Percentiles rank a stretch among this genome's conserved stretches.
phyloP scores from a whole-genome alignment of 75 land plant species.

The Pseudotsuga menziesii region DNA sequence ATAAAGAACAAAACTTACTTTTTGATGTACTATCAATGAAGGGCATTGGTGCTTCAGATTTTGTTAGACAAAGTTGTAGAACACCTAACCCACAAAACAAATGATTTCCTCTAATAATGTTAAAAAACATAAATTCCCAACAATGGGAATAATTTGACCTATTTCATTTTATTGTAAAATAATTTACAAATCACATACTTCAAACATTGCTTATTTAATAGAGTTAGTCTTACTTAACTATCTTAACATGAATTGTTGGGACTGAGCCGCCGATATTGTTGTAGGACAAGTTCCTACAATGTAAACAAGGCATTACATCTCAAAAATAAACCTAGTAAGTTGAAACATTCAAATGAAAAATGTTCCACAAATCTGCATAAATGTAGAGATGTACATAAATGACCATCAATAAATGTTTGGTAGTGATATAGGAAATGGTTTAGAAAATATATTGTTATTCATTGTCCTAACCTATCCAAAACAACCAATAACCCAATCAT shows the following conservation, averaged over 20 bases:
- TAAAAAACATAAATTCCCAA: conserved; percentile 3
- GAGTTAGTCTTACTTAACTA: conserved; percentile 32
- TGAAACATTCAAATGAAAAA: not conserved
- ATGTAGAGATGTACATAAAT: conserved; percentile 28
- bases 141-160: not conserved
- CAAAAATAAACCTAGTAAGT: not conserved
- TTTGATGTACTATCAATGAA: too few relatives aligned
- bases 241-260: conserved; percentile 48
- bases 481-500: too few relatives aligned
- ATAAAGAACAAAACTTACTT: conserved; percentile 27
- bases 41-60: conserved; percentile 38
- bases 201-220: not conserved
- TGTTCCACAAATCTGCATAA: not conserved
- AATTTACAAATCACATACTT: not conserved
- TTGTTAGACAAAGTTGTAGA: conserved; percentile 58
- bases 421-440: conserved; percentile 34
- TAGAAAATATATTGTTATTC: conserved; percentile 51
- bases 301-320: not conserved
- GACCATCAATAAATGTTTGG: conserved; percentile 27
- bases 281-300: too few relatives aligned
- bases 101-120: conserved; percentile 55
- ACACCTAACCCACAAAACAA: conserved; percentile 49
- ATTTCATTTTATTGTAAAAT: not conserved
- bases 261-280: conserved; percentile 60
- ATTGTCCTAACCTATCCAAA: conserved; percentile 38